Conservation (phyloP, 805 yeast species). For the Saturnispora diversa region DNA sequence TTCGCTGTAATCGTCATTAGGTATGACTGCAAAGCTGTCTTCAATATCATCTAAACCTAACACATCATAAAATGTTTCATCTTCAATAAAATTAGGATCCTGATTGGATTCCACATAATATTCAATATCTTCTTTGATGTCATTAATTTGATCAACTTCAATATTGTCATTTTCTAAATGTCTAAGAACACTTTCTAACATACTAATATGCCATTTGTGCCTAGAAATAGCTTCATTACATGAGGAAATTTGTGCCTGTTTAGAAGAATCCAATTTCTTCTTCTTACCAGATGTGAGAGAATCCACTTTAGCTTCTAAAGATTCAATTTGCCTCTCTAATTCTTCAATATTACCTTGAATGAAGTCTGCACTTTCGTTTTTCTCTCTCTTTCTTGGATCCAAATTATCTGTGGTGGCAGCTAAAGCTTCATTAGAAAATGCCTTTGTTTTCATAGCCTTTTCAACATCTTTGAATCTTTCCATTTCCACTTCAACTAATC, state of each 20-base stretch:
- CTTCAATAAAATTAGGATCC: conserved; percentile 89
- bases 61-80: conserved; percentile 88
- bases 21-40: conserved; percentile 11
- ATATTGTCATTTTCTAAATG: conserved; percentile 71
- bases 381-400: conserved; percentile 54
- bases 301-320: conserved; percentile 64
- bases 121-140: conserved; percentile 79
- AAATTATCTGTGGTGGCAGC: conserved; percentile 26
- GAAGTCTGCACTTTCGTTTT: conserved; percentile 64
- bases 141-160: conserved; percentile 67
- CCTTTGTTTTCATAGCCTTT: conserved; percentile 48
- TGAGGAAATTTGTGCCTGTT: conserved; percentile 44
- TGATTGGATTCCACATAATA: conserved; percentile 92
- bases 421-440: conserved; percentile 50
- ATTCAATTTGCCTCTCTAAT: conserved; percentile 70
- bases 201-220: conserved; percentile 69
- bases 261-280: conserved; percentile 36
- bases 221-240: conserved; percentile 60
- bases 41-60: conserved; percentile 53
- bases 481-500: conserved; percentile 41
- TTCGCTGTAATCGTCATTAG: conserved; percentile 6
- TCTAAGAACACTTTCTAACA: conserved; percentile 70
- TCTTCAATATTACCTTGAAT: conserved; percentile 67
- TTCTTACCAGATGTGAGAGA: conserved; percentile 34
- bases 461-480: conserved; percentile 54